Conservation (phyloP, 1,139 yeast genomes). For the Nakaseomyces bracarensis region DNA sequence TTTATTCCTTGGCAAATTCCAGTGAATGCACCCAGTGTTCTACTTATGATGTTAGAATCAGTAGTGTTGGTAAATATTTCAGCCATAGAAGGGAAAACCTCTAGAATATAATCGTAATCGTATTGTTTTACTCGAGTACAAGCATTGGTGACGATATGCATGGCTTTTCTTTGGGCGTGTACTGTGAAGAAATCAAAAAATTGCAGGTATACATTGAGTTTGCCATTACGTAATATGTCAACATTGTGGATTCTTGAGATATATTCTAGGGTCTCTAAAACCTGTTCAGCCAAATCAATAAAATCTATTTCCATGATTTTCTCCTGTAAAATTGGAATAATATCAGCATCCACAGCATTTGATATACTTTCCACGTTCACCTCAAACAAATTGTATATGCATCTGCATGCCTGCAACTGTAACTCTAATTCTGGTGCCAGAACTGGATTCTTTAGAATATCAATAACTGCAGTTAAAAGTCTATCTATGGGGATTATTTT, state of each 20-base stretch:
- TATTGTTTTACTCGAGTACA: slow-evolving; percentile 43
- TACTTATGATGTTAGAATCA: slow-evolving; percentile 36
- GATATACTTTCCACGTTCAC: slow-evolving; percentile 61
- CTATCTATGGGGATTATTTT: slow-evolving; percentile 55
- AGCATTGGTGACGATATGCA: slow-evolving; percentile 69
- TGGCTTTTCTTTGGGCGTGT: slow-evolving; percentile 81
- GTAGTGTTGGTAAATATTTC: slow-evolving; percentile 50
- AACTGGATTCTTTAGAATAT: slow-evolving; percentile 49
- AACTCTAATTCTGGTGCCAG: slow-evolving; percentile 66
- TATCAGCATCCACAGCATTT: slow-evolving; percentile 57
- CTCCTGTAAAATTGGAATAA: slow-evolving; percentile 56
- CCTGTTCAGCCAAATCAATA: slow-evolving; percentile 91
- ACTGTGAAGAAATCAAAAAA: slow-evolving; percentile 82
- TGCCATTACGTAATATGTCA: slow-evolving; percentile 48
- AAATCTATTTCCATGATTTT: slow-evolving; percentile 69
- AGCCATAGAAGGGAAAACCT: slow-evolving; percentile 54
- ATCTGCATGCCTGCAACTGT: slow-evolving; percentile 76
- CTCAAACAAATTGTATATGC: slow-evolving; percentile 74
- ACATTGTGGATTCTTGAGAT: slow-evolving; percentile 50
- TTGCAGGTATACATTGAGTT: slow-evolving; percentile 59
- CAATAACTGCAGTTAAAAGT: slow-evolving; percentile 48
- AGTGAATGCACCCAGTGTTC: slow-evolving; percentile 21
- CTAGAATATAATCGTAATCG: slow-evolving; percentile 41
- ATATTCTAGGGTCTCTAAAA: slow-evolving; percentile 66
- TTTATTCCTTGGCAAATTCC: slow-evolving; percentile 23